Percentiles rank a stretch among this genome's conserved stretches.
Conservation (phyloP, 495 filamentous ascomycete species). For the Podospora australis region DNA sequence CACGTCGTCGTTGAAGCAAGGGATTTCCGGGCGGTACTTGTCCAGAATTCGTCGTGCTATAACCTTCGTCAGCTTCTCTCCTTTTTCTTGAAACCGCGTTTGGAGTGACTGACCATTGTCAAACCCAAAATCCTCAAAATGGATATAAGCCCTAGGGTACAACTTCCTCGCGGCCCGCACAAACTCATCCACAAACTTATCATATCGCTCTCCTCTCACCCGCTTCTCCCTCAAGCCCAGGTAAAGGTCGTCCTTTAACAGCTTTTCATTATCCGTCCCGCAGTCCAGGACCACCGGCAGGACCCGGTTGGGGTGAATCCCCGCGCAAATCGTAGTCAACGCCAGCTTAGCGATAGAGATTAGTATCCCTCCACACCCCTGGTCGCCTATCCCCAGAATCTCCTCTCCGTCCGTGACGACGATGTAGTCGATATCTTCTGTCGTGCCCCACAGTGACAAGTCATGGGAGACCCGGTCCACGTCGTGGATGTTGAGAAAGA, state of each 20-base stretch:
- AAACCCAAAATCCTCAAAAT: conserved; percentile 65
- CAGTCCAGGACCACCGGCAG: conserved; percentile 83
- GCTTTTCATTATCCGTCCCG: conserved; percentile 73
- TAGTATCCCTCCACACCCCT: conserved; percentile 81
- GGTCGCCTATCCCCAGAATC: conserved; percentile 86
- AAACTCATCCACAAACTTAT: conserved; percentile 70
- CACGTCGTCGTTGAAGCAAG: conserved; percentile 91
- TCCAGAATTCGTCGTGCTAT: conserved; percentile 62
- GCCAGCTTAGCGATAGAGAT: conserved; percentile 81
- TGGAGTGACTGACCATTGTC: conserved; percentile 35
- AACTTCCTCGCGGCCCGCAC: conserved; percentile 57
- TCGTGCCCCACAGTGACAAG: conserved; percentile 58
- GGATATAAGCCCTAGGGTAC: conserved; percentile 77
- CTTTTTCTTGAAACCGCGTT: no score
- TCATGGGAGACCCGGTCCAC: conserved; percentile 53
- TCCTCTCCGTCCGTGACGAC: conserved; percentile 65
- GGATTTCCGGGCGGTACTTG: conserved; percentile 59
- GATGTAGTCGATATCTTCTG: conserved; percentile 81
- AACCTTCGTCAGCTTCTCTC: background rate
- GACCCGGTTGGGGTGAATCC: conserved; percentile 73
- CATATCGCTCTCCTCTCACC: conserved; percentile 66
- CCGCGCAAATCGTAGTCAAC: conserved; percentile 76
- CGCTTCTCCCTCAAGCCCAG: conserved; percentile 65
- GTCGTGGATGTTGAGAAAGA: conserved; percentile 55
- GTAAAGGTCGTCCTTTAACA: conserved; percentile 76